phyloP scores from a whole-genome alignment of 306 rosid genomes.

The Glycyrrhiza uralensis region DNA sequence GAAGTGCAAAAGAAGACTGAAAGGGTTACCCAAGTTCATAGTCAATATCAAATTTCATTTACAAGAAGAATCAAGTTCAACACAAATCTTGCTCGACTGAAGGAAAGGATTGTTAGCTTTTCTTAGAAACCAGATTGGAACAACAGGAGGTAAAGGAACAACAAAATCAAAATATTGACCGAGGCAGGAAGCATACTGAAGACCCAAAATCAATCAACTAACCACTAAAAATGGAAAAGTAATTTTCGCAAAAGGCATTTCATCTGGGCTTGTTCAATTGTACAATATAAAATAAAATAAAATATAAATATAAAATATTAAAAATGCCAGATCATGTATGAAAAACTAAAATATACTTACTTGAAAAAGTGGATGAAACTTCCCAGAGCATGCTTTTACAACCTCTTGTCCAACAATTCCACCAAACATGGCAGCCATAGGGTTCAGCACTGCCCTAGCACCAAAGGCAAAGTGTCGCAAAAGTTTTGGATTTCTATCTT shows the following conservation, averaged over 20 bases:
- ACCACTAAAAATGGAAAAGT: not conserved
- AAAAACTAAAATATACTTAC: conserved; percentile 12
- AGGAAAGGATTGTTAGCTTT: not conserved
- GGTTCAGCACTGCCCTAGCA: conserved; percentile 86
- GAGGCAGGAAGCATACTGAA: not conserved
- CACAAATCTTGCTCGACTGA: not conserved
- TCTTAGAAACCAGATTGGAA: not conserved
- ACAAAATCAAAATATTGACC: not conserved
- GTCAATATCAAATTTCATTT: not conserved
- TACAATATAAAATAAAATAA: not conserved
- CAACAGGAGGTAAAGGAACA: not conserved
- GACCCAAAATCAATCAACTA: not conserved
- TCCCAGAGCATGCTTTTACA: conserved; percentile 96
- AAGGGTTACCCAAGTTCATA: no score
- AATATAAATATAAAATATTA: no score
- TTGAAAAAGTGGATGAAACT: conserved; percentile 91
- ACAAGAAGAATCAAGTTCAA: not conserved
- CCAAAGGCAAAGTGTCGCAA: conserved; percentile 79
- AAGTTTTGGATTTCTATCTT: conserved; percentile 75
- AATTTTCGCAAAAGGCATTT: not conserved
- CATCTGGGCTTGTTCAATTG: not conserved
- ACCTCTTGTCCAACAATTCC: conserved; percentile 98
- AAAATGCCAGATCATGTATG: not conserved
- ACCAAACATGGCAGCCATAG: conserved; percentile 99
- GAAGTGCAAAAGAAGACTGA: no score